Conservation (phyloP, 768 basidiomycete species). For the Omphalotus guepiniiformis region DNA sequence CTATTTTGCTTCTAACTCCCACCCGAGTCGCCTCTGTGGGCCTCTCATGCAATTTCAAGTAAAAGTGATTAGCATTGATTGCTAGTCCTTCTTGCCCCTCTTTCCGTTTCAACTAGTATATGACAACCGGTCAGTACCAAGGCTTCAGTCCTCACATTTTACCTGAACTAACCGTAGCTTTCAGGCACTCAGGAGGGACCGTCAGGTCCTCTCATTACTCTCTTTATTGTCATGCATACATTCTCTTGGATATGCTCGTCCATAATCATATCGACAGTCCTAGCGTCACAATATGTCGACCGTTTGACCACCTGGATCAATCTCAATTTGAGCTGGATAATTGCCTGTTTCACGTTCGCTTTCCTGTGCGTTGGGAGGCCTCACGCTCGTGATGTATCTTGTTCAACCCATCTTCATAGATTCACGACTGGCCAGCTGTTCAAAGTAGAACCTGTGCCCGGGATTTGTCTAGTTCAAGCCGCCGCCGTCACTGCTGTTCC, state of each 20-base stretch:
- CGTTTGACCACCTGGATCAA: constrained; percentile 13
- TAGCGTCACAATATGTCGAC: constrained; percentile 1
- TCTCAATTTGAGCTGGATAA: constrained; percentile 13
- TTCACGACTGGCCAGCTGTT: constrained; percentile 10
- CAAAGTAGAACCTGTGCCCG: constrained; percentile 4
- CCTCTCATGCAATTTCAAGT: no score
- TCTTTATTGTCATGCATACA: constrained; percentile 10
- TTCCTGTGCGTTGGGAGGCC: constrained; percentile 4
- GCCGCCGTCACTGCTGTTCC: constrained; percentile 2
- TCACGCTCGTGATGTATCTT: not conserved
- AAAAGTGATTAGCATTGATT: no score
- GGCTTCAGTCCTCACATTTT: no score
- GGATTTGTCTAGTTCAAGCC: constrained; percentile 11
- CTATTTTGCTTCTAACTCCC: no score
- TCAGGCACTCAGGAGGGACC: no score
- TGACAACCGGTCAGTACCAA: no score
- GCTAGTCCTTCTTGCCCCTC: no score
- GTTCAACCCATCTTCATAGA: constrained; percentile 4
- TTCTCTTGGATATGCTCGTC: constrained; percentile 6
- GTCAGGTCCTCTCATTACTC: constrained; percentile 1
- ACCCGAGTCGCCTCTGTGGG: no score
- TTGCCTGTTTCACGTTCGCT: constrained; percentile 10
- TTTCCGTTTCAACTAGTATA: no score
- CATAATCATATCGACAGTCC: constrained; percentile 7
- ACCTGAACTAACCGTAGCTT: no score